Evolutionary conservation across 768 basidiomycete genomes (phyloP).

Genomic region (Amylocystis lapponica): DNA sequence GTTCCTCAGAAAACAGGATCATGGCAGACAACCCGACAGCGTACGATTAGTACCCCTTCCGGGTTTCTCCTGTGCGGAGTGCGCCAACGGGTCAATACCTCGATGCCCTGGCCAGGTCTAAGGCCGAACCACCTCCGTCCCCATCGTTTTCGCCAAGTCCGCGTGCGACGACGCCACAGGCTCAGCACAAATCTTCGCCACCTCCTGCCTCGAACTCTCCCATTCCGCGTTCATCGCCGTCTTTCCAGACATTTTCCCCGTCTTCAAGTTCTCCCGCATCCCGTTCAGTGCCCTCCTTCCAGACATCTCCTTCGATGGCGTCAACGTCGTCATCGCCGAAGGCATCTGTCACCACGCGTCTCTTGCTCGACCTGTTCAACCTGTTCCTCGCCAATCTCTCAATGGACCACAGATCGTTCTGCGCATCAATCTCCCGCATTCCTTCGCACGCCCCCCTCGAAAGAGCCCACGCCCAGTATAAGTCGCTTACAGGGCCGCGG

Average conservation of each 20-base stretch:
- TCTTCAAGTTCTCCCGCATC: too few species aligned
- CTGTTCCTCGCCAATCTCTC: slow-evolving; percentile 40
- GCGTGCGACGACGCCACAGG: background rate
- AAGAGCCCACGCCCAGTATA: slow-evolving; percentile 77
- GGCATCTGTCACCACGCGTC: slow-evolving; percentile 21
- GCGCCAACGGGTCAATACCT: too few species aligned
- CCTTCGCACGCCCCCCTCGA: slow-evolving; percentile 46
- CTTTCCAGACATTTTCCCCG: background rate
- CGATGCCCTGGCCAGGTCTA: too few species aligned
- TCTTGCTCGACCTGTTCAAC: slow-evolving; percentile 49
- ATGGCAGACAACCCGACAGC: slow-evolving; percentile 31
- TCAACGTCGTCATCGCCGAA: slow-evolving; percentile 23
- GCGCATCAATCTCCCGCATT: slow-evolving; percentile 51
- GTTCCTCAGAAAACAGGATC: slow-evolving; percentile 33
- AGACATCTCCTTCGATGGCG: slow-evolving; percentile 17
- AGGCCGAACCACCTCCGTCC: too few species aligned
- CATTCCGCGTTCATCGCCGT: slow-evolving; percentile 5
- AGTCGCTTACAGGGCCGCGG: slow-evolving; percentile 80
- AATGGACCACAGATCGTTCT: slow-evolving; percentile 39
- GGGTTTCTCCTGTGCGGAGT: too few species aligned
- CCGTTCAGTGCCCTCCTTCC: slow-evolving; percentile 8
- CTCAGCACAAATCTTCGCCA: background rate
- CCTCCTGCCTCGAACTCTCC: slow-evolving; percentile 10
- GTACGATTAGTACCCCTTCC: slow-evolving; percentile 45
- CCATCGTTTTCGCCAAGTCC: background rate